These are phyloP conservation scores for Wallemia ichthyophaga DNA, from an alignment of 1,284 basidiomycete genomes.

Conservation along the genomic window DNA sequence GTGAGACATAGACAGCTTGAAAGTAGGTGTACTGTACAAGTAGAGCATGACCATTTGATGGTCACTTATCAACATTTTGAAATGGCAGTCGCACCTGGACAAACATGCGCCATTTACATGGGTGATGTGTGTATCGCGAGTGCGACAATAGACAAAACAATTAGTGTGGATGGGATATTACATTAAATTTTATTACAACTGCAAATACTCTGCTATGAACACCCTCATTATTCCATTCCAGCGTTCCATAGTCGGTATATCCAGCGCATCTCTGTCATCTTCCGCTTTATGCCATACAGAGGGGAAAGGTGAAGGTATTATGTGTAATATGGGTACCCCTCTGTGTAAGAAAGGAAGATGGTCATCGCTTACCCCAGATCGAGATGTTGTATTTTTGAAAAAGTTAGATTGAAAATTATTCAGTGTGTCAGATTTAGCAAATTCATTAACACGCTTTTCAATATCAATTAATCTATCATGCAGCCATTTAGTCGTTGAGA, in stretches of 20 bases:
- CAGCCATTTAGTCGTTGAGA: constrained; percentile 66
- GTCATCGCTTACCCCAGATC: constrained; percentile 52
- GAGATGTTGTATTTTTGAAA: not conserved
- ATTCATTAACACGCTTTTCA: not conserved
- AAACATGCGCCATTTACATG: constrained; percentile 35
- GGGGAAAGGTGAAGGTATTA: constrained; percentile 76
- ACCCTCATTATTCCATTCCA: constrained; percentile 74
- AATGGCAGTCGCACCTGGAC: constrained; percentile 44
- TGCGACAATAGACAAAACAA: not conserved
- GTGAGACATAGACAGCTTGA: constrained; percentile 27
- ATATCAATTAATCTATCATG: constrained; percentile 29
- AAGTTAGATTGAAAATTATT: not conserved
- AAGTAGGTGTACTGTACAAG: not conserved
- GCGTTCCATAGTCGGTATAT: constrained; percentile 52
- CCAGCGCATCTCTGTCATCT: constrained; percentile 67
- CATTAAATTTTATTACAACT: constrained; percentile 20
- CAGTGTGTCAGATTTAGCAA: not conserved
- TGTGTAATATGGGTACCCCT: constrained; percentile 67
- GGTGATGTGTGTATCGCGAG: not conserved
- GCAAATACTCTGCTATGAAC: constrained; percentile 69
- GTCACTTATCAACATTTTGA: constrained; percentile 27
- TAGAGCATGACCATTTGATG: constrained; percentile 3
- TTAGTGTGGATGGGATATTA: not conserved
- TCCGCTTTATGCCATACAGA: constrained; percentile 48
- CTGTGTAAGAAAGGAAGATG: constrained; percentile 61